phyloP scores from a whole-genome alignment of 1,284 basidiomycete species.

The Pulveroboletus ridleyi region DNA sequence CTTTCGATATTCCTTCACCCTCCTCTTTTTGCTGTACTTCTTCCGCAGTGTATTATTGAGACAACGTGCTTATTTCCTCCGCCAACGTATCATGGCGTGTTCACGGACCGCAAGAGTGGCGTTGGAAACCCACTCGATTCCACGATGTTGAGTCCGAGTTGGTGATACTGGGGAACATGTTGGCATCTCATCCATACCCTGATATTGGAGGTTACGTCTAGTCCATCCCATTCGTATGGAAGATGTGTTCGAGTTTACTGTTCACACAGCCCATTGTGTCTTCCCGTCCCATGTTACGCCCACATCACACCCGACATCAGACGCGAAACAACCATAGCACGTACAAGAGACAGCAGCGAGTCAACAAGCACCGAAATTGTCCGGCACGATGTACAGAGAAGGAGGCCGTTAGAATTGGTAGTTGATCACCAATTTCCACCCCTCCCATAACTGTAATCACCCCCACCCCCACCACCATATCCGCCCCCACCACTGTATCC shows the following conservation, averaged over 20 bases:
- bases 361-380: constrained; percentile 16
- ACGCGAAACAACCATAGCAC: constrained; percentile 8
- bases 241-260: too few relatives aligned
- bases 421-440: constrained; percentile 30
- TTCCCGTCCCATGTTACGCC: too few relatives aligned
- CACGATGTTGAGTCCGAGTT: too few relatives aligned
- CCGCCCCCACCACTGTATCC: constrained; percentile 21
- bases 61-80: background rate
- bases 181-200: too few relatives aligned
- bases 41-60: constrained; percentile 23
- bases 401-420: constrained; percentile 17
- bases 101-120: background rate
- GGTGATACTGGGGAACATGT: too few relatives aligned
- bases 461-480: constrained; percentile 11
- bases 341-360: constrained; percentile 8
- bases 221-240: too few relatives aligned
- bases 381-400: constrained; percentile 14
- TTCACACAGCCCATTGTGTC: too few relatives aligned
- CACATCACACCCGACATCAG: background rate
- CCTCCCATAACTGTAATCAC: constrained; percentile 11
- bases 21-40: background rate
- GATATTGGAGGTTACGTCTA: too few relatives aligned
- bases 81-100: background rate
- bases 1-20: constrained; percentile 1
- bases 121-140: too few relatives aligned